Percentiles rank a stretch among this genome's conserved stretches.
Conservation (phyloP, 257 asterid genomes). For the Penstemon barbatus region DNA sequence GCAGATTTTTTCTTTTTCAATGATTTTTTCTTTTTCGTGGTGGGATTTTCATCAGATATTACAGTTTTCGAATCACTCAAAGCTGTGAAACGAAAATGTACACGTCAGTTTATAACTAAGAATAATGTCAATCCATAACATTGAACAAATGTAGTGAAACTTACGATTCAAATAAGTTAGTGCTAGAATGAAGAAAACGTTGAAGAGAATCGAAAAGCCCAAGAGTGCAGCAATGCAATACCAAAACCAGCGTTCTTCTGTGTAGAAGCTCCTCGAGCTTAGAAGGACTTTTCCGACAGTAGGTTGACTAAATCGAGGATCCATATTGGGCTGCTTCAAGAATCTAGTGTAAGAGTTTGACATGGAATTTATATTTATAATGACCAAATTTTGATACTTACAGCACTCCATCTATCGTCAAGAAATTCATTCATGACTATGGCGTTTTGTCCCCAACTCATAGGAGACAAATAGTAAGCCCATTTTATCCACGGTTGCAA, state of each 20-base stretch:
- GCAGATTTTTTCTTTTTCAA: conserved; percentile 4
- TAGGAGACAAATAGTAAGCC: conserved; percentile 54
- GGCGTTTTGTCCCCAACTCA: conserved; percentile 62
- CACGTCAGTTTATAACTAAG: conserved; percentile 6
- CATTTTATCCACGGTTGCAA: conserved; percentile 47
- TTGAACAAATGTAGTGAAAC: background rate
- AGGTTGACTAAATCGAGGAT: conserved; percentile 38
- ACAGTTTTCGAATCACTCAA: conserved; percentile 34
- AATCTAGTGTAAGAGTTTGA: background rate
- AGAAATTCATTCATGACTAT: conserved; percentile 51
- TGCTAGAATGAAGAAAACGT: conserved; percentile 40
- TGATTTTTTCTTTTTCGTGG: conserved; percentile 19
- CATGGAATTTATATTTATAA: background rate
- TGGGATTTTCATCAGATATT: conserved; percentile 30
- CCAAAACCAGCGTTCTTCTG: conserved; percentile 51
- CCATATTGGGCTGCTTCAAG: conserved; percentile 52
- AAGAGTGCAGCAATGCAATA: conserved; percentile 42
- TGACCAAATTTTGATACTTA: conserved; percentile 30
- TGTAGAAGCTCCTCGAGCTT: conserved; percentile 46
- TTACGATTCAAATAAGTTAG: conserved; percentile 56
- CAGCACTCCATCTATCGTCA: conserved; percentile 52
- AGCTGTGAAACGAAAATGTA: conserved; percentile 38
- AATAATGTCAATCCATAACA: background rate
- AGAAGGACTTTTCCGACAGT: conserved; percentile 61
- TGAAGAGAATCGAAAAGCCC: conserved; percentile 54